These are phyloP conservation scores for Kazachstania viticola DNA, from an alignment of 805 yeast genomes.

Conservation along the genomic window DNA sequence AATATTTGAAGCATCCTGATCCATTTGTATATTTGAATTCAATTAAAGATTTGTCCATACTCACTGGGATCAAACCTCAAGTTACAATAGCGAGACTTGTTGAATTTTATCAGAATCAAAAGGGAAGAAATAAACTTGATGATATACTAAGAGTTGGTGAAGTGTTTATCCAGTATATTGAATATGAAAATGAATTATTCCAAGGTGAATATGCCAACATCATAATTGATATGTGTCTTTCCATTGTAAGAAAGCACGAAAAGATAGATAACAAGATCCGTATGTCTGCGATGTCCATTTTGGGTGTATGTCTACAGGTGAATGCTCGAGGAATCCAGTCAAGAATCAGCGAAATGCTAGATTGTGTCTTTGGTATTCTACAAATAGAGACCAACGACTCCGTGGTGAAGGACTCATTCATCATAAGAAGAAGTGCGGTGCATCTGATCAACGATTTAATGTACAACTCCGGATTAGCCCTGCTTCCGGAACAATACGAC, in stretches of 20 bases:
- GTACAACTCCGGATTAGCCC: constrained; percentile 34
- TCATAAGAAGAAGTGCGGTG: constrained; percentile 66
- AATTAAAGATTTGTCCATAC: constrained; percentile 60
- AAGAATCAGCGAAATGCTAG: constrained; percentile 47
- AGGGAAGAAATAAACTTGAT: constrained; percentile 36
- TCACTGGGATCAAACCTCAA: constrained; percentile 36
- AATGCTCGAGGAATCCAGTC: constrained; percentile 42
- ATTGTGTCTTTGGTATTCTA: constrained; percentile 68
- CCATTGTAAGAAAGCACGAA: constrained; percentile 27
- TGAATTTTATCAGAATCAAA: constrained; percentile 28
- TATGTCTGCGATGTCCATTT: constrained; percentile 76
- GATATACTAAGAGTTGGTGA: constrained; percentile 76
- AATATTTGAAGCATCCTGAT: constrained; percentile 63
- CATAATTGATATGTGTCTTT: constrained; percentile 35
- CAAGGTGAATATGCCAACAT: constrained; percentile 32
- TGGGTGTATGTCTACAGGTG: constrained; percentile 58
- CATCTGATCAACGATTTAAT: constrained; percentile 54
- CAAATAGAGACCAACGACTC: constrained; percentile 35
- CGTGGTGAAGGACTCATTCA: constrained; percentile 24
- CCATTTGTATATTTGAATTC: constrained; percentile 81
- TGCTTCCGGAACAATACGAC: constrained; percentile 37
- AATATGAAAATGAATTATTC: constrained; percentile 36
- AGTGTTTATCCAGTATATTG: constrained; percentile 52
- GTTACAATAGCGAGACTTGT: constrained; percentile 30
- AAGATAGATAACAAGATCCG: constrained; percentile 48